Percentiles rank a stretch among this genome's conserved stretches.
These are phyloP conservation scores for Polygonum maritimum DNA, from an alignment of 148 eudicot genomes.

Conservation along the genomic window DNA sequence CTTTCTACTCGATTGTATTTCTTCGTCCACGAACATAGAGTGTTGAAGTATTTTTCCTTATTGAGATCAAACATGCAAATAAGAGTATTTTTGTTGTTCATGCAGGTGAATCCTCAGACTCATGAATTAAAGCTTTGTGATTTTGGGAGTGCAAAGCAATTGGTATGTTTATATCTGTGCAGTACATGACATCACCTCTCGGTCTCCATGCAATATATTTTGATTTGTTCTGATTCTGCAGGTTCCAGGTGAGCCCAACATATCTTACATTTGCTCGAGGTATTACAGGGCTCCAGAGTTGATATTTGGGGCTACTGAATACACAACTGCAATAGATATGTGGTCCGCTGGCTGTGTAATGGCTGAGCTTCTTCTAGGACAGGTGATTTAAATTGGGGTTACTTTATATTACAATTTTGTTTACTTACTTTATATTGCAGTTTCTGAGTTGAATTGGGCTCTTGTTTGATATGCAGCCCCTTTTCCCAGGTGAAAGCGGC, in stretches of 20 bases:
- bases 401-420: neutral
- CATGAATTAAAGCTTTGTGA: conserved; percentile 90
- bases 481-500: conserved; percentile 98
- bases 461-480: conserved; percentile 47
- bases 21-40: neutral
- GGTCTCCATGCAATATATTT: neutral
- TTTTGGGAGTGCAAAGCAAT: conserved; percentile 93
- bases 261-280: conserved; percentile 14
- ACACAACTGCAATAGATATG: conserved; percentile 15
- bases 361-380: conserved; percentile 16
- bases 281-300: conserved; percentile 15
- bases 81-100: neutral
- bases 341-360: conserved; percentile 14
- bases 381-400: neutral
- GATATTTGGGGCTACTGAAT: conserved; percentile 15
- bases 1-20: neutral
- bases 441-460: neutral
- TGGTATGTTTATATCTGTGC: conserved; percentile 41
- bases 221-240: neutral
- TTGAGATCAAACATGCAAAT: neutral
- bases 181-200: neutral
- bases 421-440: neutral
- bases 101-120: conserved; percentile 82
- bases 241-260: conserved; percentile 13
- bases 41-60: neutral